Conservation (phyloP, 2,329 filamentous ascomycete genomes). For the Exophiala sp. region DNA sequence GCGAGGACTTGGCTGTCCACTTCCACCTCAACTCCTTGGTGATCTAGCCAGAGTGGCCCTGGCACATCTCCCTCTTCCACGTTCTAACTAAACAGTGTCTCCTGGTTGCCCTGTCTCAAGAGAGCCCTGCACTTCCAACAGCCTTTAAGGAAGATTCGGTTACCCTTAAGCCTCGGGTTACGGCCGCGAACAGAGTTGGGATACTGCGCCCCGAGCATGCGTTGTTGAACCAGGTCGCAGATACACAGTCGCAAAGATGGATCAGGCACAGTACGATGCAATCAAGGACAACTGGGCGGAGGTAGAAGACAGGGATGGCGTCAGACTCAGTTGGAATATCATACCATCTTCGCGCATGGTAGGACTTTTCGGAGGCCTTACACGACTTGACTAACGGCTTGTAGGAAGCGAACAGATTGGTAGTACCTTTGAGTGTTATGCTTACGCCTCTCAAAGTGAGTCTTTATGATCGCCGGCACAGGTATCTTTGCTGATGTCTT, state of each 20-base stretch:
- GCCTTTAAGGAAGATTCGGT: no score
- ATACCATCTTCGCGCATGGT: conserved; percentile 98
- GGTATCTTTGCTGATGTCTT: conserved; percentile 67
- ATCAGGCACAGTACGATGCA: conserved; percentile 63
- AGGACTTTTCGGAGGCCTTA: conserved; percentile 32
- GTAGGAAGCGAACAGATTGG: conserved; percentile 86
- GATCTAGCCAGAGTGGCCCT: conserved; percentile 21
- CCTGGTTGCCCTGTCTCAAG: not conserved
- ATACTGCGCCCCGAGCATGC: conserved; percentile 13
- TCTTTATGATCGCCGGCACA: not conserved
- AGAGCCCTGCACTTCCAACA: no score
- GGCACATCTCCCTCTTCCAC: not conserved
- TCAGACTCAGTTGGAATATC: conserved; percentile 96
- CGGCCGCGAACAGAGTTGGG: not conserved
- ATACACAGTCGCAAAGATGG: conserved; percentile 54
- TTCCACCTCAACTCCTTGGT: conserved; percentile 4
- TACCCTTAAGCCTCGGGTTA: not conserved
- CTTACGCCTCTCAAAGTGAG: conserved; percentile 85
- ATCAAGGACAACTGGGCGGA: conserved; percentile 96
- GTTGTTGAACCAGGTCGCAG: conserved; percentile 14
- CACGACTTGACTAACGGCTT: conserved; percentile 31
- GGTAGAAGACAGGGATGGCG: conserved; percentile 91
- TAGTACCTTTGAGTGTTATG: conserved; percentile 90
- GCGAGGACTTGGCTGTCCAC: conserved; percentile 1
- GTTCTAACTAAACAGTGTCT: not conserved